phyloP scores from a whole-genome alignment of 139 green algal genomes.

The Tetradesmus obliquus region DNA sequence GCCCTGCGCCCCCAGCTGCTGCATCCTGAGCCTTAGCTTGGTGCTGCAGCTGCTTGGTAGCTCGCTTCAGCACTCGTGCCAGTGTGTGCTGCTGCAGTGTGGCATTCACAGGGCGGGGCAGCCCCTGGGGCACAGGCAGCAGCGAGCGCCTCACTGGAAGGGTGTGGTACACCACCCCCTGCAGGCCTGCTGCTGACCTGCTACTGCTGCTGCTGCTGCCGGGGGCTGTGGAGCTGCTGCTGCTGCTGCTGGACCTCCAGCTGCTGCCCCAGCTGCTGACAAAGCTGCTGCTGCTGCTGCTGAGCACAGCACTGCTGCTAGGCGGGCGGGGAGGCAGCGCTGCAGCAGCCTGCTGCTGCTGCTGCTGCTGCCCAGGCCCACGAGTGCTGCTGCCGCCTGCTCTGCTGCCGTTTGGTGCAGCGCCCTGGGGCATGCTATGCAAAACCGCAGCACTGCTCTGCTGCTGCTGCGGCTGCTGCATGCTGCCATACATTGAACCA shows the following conservation, averaged over 20 bases:
- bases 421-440: not conserved
- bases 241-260: slow-evolving; percentile 21
- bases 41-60: slow-evolving; percentile 19
- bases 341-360: not conserved
- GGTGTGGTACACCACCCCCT: not conserved
- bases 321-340: not conserved
- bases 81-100: slow-evolving; percentile 3
- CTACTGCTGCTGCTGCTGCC: not conserved
- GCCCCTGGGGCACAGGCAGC: not conserved
- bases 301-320: not conserved
- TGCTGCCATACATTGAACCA: not conserved
- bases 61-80: slow-evolving; percentile 2
- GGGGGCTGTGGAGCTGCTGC: not conserved
- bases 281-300: slow-evolving; percentile 21
- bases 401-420: not conserved
- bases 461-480: slow-evolving; percentile 6
- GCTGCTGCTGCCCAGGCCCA: not conserved
- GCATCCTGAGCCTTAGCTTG: not conserved
- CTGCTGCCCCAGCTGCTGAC: slow-evolving; percentile 1
- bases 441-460: not conserved
- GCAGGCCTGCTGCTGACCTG: not conserved
- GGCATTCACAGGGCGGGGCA: not conserved
- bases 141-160: not conserved
- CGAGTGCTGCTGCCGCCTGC: not conserved
- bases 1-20: not conserved